Percentiles rank a stretch among this genome's conserved stretches.
Conservation (phyloP, 2,329 filamentous ascomycete genomes). For the Paracorniculantispora psalliotae region DNA sequence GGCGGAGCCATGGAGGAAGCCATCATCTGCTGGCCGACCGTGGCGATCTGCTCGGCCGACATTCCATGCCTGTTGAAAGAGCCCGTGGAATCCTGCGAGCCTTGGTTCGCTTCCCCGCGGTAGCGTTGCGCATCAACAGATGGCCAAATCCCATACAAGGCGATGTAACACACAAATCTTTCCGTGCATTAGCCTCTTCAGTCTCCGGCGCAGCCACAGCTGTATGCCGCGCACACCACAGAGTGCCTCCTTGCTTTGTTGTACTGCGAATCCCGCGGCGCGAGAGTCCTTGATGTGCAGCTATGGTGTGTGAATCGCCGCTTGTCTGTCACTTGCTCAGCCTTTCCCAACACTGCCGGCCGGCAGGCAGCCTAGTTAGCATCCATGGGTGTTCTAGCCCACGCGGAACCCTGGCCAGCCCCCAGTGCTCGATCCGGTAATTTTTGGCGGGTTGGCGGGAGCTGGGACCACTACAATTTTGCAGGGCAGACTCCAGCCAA, state of each 20-base stretch:
- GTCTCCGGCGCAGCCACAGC: not conserved
- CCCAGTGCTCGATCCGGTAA: slow-evolving; percentile 8
- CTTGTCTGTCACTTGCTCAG: not conserved
- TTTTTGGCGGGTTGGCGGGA: slow-evolving; percentile 11
- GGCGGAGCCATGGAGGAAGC: not conserved
- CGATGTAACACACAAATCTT: not conserved
- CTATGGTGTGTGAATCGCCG: not conserved
- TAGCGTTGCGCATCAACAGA: not conserved
- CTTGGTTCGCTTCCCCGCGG: not conserved
- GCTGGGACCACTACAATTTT: not conserved
- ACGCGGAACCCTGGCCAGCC: not conserved
- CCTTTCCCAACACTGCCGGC: slow-evolving; percentile 3
- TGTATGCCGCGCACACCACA: not conserved
- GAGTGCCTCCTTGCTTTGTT: not conserved
- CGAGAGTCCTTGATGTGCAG: not conserved
- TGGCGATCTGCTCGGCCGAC: not conserved
- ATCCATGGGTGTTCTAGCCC: not conserved
- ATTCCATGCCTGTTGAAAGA: not conserved
- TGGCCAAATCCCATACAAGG: not conserved
- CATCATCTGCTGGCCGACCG: not conserved
- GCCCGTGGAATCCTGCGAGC: not conserved
- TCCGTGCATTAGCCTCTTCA: not conserved
- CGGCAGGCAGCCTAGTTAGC: not conserved
- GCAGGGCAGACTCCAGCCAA: not conserved
- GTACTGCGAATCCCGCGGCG: slow-evolving; percentile 5